Base-by-base conservation (phyloP, 225 moss, liverwort and hornwort species). In the Straminergon stramineum region DNA sequence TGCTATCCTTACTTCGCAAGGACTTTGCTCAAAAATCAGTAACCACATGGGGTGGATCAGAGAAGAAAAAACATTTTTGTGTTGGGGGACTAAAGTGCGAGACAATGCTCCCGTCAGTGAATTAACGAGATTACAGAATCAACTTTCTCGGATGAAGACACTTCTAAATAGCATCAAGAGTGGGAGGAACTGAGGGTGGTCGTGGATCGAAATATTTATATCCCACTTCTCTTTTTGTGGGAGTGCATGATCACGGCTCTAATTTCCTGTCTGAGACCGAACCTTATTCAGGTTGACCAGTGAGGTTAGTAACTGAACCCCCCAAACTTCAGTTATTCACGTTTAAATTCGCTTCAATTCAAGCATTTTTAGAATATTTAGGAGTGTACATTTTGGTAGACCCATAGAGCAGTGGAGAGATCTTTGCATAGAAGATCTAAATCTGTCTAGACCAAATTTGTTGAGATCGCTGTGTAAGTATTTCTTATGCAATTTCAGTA, bases 1-100 rank as follows among this genome's bases (percentile, higher is more conserved):
- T 90, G 97, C 96, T 77, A 93, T 97, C 56, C 94, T 85, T 60
- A 96, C 92, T 66, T 96, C 96, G 21, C 95, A 95, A 94, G 92
- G 84, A 37, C 90, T 97, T 62, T 98, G 97, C 89, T 91, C 91
- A n/a, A 94, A 92, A 74, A 93, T 94, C 26, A 77, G 89, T 80
- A 89, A 83, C 74, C 94, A 93, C n/a, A 90, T 90, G 92, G 91
- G 91, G 31, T 92, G 92, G 93, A 91, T 90, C n/a, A 85, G 83
- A 89, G 93, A 94, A 91, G 93, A 93, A 37, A 90, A 90, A 79
- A 31, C 87, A 14, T 90, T 94, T 57, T 55, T 94, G 77, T 94
- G 94, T 75, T 94, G 93, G 88, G 90, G 92, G 48, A 92, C 89
- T 30, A 92, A 89, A 90, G 87, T 92, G 73, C 92, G 90, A 88